A percentile compares a stretch with the other conserved stretches of the same genome.
These are phyloP conservation scores for Furculomyces boomerangus DNA, from an alignment of 371 early-diverging fungal genomes.

Conservation along the genomic window DNA sequence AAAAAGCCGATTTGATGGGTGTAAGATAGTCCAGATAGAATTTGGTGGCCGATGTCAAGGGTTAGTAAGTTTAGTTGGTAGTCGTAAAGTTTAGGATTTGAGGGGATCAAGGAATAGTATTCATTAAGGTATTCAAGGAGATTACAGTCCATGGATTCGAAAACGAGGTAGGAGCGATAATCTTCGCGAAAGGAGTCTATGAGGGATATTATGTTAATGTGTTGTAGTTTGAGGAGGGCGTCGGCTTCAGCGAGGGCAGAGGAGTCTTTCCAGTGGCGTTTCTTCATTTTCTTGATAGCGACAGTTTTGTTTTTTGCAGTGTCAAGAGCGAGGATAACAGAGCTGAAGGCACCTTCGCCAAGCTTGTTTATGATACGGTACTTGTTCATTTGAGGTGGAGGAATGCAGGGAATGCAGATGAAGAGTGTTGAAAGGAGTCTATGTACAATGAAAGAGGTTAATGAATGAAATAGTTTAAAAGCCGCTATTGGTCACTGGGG, in stretches of 20 bases:
- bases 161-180: conserved; percentile 70
- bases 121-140: conserved; percentile 52
- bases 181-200: conserved; percentile 65
- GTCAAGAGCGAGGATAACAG: conserved; percentile 58
- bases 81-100: too few species aligned
- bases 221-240: conserved; percentile 61
- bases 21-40: conserved; percentile 60
- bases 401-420: too few species aligned
- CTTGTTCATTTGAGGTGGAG: conserved; percentile 24
- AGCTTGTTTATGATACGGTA: conserved; percentile 56
- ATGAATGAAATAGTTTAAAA: too few species aligned
- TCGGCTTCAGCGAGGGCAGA: conserved; percentile 54
- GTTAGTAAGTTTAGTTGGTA: too few species aligned
- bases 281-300: conserved; percentile 89
- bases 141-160: conserved; percentile 87
- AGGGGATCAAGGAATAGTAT: too few species aligned
- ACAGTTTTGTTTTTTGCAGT: conserved; percentile 56
- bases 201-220: conserved; percentile 69
- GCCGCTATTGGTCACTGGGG: too few species aligned
- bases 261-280: conserved; percentile 50
- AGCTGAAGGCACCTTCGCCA: conserved; percentile 87
- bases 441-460: too few species aligned
- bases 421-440: not conserved
- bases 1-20: conserved; percentile 83
- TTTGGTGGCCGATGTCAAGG: conserved; percentile 49